Evolutionary conservation across 352 stramenopile species (phyloP).

Genomic region (Phytopythium aichiense): DNA sequence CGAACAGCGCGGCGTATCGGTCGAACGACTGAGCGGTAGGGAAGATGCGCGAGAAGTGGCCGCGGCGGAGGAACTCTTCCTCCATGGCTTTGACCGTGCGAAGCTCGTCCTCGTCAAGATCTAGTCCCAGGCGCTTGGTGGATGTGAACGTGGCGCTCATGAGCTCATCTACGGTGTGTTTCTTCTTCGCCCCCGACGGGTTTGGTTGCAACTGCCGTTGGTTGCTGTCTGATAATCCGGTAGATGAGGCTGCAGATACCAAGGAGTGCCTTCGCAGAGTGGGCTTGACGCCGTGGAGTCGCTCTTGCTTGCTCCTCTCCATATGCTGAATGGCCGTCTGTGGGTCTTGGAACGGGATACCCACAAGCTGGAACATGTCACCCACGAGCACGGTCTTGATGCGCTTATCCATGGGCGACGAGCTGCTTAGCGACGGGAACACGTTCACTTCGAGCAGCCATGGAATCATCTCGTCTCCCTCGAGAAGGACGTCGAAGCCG

Average conservation of each 20-base stretch:
- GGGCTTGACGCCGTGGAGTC: slow-evolving; percentile 36
- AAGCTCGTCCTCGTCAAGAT: slow-evolving; percentile 59
- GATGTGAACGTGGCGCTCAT: slow-evolving; percentile 13
- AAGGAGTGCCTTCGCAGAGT: background rate
- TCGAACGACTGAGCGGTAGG: slow-evolving; percentile 49
- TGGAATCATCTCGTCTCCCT: slow-evolving; percentile 63
- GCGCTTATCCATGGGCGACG: slow-evolving; percentile 80
- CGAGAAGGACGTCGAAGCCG: slow-evolving; percentile 85
- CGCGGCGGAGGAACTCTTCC: slow-evolving; percentile 52
- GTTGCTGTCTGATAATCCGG: background rate
- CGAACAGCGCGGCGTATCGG: slow-evolving; percentile 52
- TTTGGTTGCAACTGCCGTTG: background rate
- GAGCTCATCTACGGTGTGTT: slow-evolving; percentile 33
- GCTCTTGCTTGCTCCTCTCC: slow-evolving; percentile 43
- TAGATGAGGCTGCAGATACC: background rate
- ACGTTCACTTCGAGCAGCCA: slow-evolving; percentile 92
- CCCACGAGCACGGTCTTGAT: slow-evolving; percentile 90
- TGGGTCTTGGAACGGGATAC: slow-evolving; percentile 49
- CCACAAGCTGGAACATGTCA: slow-evolving; percentile 82
- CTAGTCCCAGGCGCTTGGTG: slow-evolving; percentile 13
- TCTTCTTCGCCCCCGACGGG: slow-evolving; percentile 4
- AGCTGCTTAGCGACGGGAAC: slow-evolving; percentile 84
- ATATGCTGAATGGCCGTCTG: slow-evolving; percentile 25
- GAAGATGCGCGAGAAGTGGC: slow-evolving; percentile 77
- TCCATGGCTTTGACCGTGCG: slow-evolving; percentile 53